Percentiles rank a stretch among this genome's conserved stretches.
Evolutionary conservation across 768 basidiomycete species (phyloP).

Genomic region (Boletus subparvulus): DNA sequence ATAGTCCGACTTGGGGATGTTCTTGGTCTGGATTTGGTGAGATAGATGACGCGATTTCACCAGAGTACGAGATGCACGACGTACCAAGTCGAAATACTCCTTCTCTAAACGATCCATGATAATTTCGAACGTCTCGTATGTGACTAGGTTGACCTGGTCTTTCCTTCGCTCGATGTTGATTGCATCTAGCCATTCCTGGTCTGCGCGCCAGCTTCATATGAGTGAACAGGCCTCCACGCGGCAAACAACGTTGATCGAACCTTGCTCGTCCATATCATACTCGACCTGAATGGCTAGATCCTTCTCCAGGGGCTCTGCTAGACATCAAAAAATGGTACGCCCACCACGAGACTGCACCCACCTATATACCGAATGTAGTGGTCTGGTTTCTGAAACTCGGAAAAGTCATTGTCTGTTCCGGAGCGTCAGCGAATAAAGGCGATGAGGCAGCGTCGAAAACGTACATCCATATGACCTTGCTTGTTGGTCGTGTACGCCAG

Average conservation of each 20-base stretch:
- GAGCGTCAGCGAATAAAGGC: constrained; percentile 11
- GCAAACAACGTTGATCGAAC: constrained; percentile 37
- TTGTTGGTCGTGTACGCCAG: constrained; percentile 62
- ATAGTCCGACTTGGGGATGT: constrained; percentile 84
- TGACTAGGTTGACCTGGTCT: constrained; percentile 64
- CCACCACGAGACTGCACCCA: constrained; percentile 32
- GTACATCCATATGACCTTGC: constrained; percentile 73
- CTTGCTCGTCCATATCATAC: constrained; percentile 99
- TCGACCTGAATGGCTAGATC: constrained; percentile 93
- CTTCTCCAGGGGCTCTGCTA: constrained; percentile 82
- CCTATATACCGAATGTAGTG: constrained; percentile 92
- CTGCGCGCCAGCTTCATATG: constrained; percentile 38
- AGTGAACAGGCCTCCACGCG: background rate
- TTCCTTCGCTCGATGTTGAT: constrained; percentile 82
- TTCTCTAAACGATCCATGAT: constrained; percentile 98
- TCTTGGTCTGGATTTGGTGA: constrained; percentile 67
- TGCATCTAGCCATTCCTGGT: constrained; percentile 91
- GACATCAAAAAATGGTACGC: constrained; percentile 5
- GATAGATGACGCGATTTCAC: constrained; percentile 1
- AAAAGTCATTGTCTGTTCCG: constrained; percentile 60
- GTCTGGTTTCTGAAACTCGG: constrained; percentile 73
- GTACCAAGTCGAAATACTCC: constrained; percentile 96
- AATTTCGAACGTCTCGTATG: constrained; percentile 90
- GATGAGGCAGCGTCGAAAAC: constrained; percentile 27
- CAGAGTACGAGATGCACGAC: constrained; percentile 23